Percentiles rank a stretch among this genome's conserved stretches.
These are phyloP conservation scores for Phyllosticta ampelicida DNA, from an alignment of 2,329 filamentous ascomycete genomes.

Conservation along the genomic window DNA sequence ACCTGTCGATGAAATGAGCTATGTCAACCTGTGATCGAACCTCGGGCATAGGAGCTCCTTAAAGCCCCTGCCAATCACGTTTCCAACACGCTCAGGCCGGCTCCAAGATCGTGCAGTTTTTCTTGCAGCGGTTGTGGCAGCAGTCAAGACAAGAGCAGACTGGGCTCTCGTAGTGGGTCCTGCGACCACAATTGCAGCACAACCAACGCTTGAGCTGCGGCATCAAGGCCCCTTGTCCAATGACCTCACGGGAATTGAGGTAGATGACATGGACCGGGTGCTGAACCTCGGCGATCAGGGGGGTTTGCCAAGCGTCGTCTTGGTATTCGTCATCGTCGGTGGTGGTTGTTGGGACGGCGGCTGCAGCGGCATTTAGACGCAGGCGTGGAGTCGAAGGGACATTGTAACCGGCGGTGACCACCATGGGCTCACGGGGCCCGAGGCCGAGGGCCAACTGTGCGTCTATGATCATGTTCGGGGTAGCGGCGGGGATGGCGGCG, in stretches of 20 bases:
- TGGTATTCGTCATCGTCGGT: not conserved
- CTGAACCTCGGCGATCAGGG: too few relatives aligned
- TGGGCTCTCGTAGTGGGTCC: slow-evolving; percentile 9
- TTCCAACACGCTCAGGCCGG: not conserved
- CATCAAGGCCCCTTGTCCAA: not conserved
- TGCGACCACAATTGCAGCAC: slow-evolving; percentile 7
- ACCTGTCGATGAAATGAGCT: too few relatives aligned
- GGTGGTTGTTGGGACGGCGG: not conserved
- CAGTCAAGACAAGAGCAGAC: slow-evolving; percentile 7
- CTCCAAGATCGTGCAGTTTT: not conserved
- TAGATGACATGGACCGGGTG: not conserved
- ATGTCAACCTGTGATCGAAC: too few relatives aligned
- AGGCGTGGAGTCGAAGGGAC: too few relatives aligned
- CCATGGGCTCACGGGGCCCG: not conserved
- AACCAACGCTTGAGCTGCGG: not conserved
- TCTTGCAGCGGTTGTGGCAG: slow-evolving; percentile 2
- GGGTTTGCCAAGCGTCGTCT: not conserved
- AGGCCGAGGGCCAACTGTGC: not conserved
- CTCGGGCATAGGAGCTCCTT: too few relatives aligned
- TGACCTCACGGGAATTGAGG: not conserved
- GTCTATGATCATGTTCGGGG: not conserved
- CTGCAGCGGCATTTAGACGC: not conserved
- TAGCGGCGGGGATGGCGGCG: not conserved
- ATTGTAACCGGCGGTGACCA: not conserved
- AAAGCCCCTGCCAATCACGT: too few relatives aligned